Evolutionary conservation across 2,329 filamentous ascomycete species (phyloP), one percentile per base, ranked within the genome.

Genomic region (Penicillium expansum): DNA sequence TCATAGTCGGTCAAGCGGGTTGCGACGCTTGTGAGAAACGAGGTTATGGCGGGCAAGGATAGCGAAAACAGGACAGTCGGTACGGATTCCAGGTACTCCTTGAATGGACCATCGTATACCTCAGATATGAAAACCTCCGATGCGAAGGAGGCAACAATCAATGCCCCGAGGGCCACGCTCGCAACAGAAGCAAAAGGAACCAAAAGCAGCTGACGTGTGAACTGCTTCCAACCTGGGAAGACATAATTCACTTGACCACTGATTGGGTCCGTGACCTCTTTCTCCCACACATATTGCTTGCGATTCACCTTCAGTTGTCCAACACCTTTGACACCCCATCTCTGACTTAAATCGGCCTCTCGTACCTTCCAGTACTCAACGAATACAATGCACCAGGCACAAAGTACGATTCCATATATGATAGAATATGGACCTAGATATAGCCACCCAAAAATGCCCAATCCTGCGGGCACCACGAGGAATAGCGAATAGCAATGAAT

Each of bases 361-460:
- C 95, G 91, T 67, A 93, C 89, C 77, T 95, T 96, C 93, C 93
- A 97, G 74, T 90, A 96, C 71, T 97, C 93, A 55, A 96, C 89
- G 70, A 97, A 97, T 47, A 93, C 79, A 3, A 94, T 86, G 56
- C 88, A 88, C 91, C 92, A 96, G n/a, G 96, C 77, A 33, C 86
- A 88, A 69, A 88, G 92, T 43, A 88, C 81, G 1, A 92, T 73
- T 14, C 89, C 90, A 67, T 95, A 97, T 48, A 92, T 74, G 56
- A 86, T 84, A 1, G 92, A 96, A 75, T 92, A 97, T 56, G 88
- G 84, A 9, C 91, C 91, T 0, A 96, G 80, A n/a, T 96, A 78
- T 30, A 92, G 74, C 90, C 91, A 97, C 13, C 88, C 84, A 1
- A 83, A 80, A 39, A 90, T 80, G 3, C 93, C 93, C 65, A 94